Evolutionary conservation across 345 rosid species (phyloP), one percentile per base, ranked within the genome.

Genomic region (Lenwebbia sp.): DNA sequence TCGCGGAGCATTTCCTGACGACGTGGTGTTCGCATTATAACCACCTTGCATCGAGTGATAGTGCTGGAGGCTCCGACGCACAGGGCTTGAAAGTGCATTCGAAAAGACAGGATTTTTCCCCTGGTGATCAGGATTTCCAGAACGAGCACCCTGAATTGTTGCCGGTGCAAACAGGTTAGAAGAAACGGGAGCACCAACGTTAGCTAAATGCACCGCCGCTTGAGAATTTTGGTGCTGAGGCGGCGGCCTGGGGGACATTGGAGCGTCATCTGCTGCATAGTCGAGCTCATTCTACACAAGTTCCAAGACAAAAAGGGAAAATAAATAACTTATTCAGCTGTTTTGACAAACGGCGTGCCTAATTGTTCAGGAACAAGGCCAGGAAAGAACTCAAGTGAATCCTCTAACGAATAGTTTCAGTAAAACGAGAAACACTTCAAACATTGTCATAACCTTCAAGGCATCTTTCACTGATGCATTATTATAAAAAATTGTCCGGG

Each of bases 281-380:
- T 95, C 98, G 49, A 96, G 90, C 85, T 94, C 99, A 87, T 94
- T 95, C 99, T 96, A 89, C 86, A 89, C 15, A 88, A 86, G 75
- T 52, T 83, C 50, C n/a, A 65, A 47, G 41, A 81, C 5, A 40
- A 28, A 26, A 82, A 6, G 78, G 53, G 41, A 70, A 47, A 56
- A 33, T 55, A 44, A 41, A 57, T 17, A 28, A 87, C 26, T 50
- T 19, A 21, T 9, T 84, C 25, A 51, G 83, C 81, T 37, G 47
- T 70, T 6, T 37, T 5, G 7, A 70, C 81, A 37, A 70, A 65
- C 13, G 0, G 6, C 3, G 3, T 70, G 81, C 81, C 47, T 7
- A 30, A 65, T 37, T 70, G 81, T 70, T 33, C 13, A 10, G 41
- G 47, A 26, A 70, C 47, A 70, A 70, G 25, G 81, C 81, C 81